Evolutionary conservation across 2,329 filamentous ascomycete species (phyloP).

Genomic region (Ascomycota sp.): DNA sequence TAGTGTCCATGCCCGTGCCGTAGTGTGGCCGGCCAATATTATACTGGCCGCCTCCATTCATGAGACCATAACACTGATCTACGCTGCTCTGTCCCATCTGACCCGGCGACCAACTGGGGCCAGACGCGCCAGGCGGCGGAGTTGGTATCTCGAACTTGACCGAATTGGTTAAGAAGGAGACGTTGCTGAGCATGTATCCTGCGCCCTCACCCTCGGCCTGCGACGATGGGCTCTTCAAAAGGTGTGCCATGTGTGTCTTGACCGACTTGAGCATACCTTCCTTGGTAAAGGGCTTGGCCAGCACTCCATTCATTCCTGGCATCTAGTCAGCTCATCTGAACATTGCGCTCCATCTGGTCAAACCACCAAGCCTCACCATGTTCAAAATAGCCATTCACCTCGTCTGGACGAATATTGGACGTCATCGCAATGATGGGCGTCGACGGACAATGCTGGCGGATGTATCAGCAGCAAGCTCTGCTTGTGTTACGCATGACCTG

Average conservation of each 20-base stretch:
- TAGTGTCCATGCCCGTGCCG: slow-evolving; percentile 8
- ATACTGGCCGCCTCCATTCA: slow-evolving; percentile 20
- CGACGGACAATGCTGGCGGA: slow-evolving; percentile 64
- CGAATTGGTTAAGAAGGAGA: slow-evolving; percentile 13
- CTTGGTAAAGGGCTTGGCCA: slow-evolving; percentile 91
- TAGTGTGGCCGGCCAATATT: slow-evolving; percentile 13
- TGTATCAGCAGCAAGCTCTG: slow-evolving; percentile 27
- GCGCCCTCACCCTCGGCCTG: slow-evolving; percentile 18
- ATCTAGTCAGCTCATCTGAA: background rate
- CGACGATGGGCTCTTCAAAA: slow-evolving; percentile 46
- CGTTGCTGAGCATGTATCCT: slow-evolving; percentile 13
- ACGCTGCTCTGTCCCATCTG: slow-evolving; percentile 26
- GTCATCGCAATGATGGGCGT: slow-evolving; percentile 96
- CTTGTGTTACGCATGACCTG: background rate
- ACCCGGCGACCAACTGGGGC: slow-evolving; percentile 30
- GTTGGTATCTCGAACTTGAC: slow-evolving; percentile 36
- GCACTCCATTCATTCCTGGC: slow-evolving; percentile 85
- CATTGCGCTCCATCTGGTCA: background rate
- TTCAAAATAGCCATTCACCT: slow-evolving; percentile 92
- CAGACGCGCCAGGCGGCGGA: slow-evolving; percentile 24
- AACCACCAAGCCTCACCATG: slow-evolving; percentile 44
- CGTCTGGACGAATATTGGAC: slow-evolving; percentile 88
- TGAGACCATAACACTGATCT: slow-evolving; percentile 25
- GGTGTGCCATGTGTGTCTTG: slow-evolving; percentile 69
- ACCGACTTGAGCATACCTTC: slow-evolving; percentile 70